Evolutionary conservation across 116 monocot species (phyloP), one percentile per base, ranked within the genome.

Genomic region (Zostera marina): DNA sequence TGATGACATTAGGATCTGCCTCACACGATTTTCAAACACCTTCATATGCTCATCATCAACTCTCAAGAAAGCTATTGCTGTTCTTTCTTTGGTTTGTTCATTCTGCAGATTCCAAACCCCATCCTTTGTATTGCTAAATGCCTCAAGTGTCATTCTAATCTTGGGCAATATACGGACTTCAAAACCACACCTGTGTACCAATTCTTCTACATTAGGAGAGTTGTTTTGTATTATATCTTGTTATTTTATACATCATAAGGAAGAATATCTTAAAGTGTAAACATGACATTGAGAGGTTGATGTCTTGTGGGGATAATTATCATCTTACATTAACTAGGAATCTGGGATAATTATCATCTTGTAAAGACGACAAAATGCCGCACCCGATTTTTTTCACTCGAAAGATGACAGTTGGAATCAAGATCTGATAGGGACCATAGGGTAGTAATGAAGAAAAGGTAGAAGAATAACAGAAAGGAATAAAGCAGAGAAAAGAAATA

Each of bases 11-110:
- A 94, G 88, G 46, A 94, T 94, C 67, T 94, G 94, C 42, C 94
- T 81, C 54, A 85, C 94, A 80, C 94, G 94, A 57, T 94, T 94
- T 63, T 94, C 94, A 74, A 94, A 94, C 52, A 94, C 79, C 71
- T 94, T 94, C 94, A 94, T 94, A 73, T 94, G 88, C 47, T 94
- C 94, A 74, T 94, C 94, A 76, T 94, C 94, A 72, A 94, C 94
- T 16, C 94, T 67, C 59, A 94, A 75, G 58, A 88, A 94, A 22
- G 94, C 94, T 58, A 94, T 88, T 66, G 94, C 94, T 48, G 94
- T 94, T 59, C 88, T 81, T 71, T 94, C 94, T 70, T 94, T 94
- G 0, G 94, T 94, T 68, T 94, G 94, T 66, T 94, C 94, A 56
- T 94, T 94, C 73, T 94, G 94, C 70, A 94, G 67, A 56, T 88